Evolutionary conservation across 2,329 filamentous ascomycete genomes (phyloP).

Genomic region (Cladosporium sphaerospermum): DNA sequence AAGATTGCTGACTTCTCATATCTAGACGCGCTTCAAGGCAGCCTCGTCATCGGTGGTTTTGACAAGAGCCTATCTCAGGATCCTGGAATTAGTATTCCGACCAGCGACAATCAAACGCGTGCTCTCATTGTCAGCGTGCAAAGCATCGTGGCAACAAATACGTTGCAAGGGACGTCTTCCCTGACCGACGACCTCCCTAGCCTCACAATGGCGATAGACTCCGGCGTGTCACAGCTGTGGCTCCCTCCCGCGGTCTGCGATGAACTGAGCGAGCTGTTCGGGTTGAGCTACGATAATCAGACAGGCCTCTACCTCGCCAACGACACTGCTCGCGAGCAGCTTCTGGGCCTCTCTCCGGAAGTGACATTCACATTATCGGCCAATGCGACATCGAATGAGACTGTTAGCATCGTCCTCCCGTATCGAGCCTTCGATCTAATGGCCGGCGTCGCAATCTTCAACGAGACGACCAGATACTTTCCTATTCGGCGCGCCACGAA

Average conservation of each 20-base stretch:
- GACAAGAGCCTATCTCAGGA: slow-evolving; percentile 18
- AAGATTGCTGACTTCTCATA: neutral
- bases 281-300: slow-evolving; percentile 29
- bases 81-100: neutral
- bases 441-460: slow-evolving; percentile 19
- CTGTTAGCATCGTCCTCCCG: slow-evolving; percentile 27
- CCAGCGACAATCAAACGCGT: neutral
- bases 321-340: slow-evolving; percentile 26
- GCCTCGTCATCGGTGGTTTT: slow-evolving; percentile 32
- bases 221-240: slow-evolving; percentile 35
- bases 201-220: slow-evolving; percentile 24
- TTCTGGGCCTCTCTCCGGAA: slow-evolving; percentile 31
- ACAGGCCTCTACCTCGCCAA: slow-evolving; percentile 33
- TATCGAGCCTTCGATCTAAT: slow-evolving; percentile 35
- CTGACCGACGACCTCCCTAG: neutral
- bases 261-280: slow-evolving; percentile 30
- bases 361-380: slow-evolving; percentile 34
- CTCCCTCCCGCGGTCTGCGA: slow-evolving; percentile 31
- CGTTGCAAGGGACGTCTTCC: slow-evolving; percentile 3
- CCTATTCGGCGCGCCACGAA: slow-evolving; percentile 34
- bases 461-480: slow-evolving; percentile 30
- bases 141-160: slow-evolving; percentile 7
- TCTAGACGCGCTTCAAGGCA: neutral
- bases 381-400: neutral
- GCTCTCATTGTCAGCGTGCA: slow-evolving; percentile 8